These are phyloP conservation scores for Zostera marina DNA, from an alignment of 116 monocot genomes.

Conservation along the genomic window DNA sequence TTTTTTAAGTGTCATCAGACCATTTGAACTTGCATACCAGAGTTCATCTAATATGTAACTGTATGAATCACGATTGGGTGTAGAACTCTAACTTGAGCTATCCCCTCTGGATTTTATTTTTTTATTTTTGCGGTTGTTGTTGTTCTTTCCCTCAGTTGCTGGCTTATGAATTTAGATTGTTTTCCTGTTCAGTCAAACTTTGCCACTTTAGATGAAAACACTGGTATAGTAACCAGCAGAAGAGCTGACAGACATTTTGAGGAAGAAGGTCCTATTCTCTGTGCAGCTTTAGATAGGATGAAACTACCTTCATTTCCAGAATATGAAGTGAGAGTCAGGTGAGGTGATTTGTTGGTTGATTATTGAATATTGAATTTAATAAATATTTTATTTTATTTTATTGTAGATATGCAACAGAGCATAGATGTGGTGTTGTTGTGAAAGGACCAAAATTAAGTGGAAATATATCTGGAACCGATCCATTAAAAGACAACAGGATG, in stretches of 20 bases:
- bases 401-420: conserved; percentile 89
- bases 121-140: no score
- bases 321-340: conserved; percentile 98
- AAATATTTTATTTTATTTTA: not conserved
- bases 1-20: no score
- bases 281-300: conserved; percentile 86
- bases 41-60: no score
- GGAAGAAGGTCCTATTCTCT: conserved; percentile 91
- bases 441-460: conserved; percentile 97
- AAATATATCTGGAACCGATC: conserved; percentile 97
- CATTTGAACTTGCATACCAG: no score
- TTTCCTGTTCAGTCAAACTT: conserved; percentile 72
- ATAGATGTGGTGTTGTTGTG: conserved; percentile 95
- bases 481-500: conserved; percentile 85
- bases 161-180: not conserved
- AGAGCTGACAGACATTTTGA: conserved; percentile 98
- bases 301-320: conserved; percentile 90
- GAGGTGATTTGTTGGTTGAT: no score
- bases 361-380: not conserved
- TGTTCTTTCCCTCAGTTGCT: no score
- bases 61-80: no score
- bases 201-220: conserved; percentile 77
- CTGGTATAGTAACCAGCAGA: conserved; percentile 70
- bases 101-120: no score
- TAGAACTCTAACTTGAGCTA: no score